Evolutionary conservation across 495 filamentous ascomycete genomes (phyloP).

Genomic region (Trichocladium antarcticum): DNA sequence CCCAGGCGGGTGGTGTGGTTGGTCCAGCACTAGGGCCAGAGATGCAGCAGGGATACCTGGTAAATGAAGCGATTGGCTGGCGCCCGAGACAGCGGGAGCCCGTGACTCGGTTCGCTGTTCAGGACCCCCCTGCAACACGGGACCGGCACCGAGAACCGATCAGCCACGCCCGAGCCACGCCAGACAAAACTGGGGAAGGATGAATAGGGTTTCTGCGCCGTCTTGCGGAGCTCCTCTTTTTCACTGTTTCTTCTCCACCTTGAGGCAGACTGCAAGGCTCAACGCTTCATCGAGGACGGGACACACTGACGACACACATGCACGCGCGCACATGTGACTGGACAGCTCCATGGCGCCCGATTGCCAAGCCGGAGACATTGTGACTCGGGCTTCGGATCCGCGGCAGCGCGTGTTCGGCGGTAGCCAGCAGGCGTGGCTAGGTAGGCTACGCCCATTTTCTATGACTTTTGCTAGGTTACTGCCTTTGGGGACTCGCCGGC

Average conservation of each 20-base stretch:
- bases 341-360: too few species aligned
- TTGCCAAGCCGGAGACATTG: background rate
- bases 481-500: too few species aligned
- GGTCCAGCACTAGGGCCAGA: slow-evolving; percentile 1
- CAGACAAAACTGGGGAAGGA: background rate
- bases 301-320: too few species aligned
- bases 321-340: too few species aligned
- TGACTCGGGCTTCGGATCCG: too few species aligned
- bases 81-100: slow-evolving; percentile 13
- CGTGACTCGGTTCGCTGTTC: too few species aligned
- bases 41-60: slow-evolving; percentile 4
- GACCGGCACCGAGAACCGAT: slow-evolving; percentile 4
- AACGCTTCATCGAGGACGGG: background rate
- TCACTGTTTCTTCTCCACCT: background rate
- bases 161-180: background rate
- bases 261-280: slow-evolving; percentile 11
- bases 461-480: too few species aligned
- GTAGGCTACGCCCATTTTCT: too few species aligned
- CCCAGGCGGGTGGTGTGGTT: background rate
- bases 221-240: too few species aligned
- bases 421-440: too few species aligned
- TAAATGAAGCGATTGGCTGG: slow-evolving; percentile 18
- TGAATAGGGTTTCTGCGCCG: background rate
- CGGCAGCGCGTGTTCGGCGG: too few species aligned
- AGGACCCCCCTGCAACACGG: background rate